These are phyloP conservation scores for Ustilaginoidea virens DNA, from an alignment of 2,329 filamentous ascomycete genomes.

Conservation along the genomic window DNA sequence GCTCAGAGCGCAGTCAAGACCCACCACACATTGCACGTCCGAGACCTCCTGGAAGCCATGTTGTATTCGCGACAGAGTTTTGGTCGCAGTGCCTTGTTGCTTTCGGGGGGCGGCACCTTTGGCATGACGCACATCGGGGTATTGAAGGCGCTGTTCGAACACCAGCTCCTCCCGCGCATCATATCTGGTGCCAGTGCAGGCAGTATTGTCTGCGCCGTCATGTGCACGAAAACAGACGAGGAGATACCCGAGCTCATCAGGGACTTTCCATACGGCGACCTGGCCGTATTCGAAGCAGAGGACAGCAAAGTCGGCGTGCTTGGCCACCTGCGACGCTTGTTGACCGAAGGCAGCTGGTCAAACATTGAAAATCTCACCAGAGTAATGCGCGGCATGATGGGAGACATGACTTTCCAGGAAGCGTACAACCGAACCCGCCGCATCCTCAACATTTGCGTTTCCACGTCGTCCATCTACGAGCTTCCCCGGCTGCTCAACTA, in stretches of 20 bases:
- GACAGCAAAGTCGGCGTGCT: slow-evolving; percentile 44
- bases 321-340: slow-evolving; percentile 52
- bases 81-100: slow-evolving; percentile 65
- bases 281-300: slow-evolving; percentile 61
- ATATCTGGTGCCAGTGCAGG: slow-evolving; percentile 80
- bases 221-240: slow-evolving; percentile 64
- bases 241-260: slow-evolving; percentile 57
- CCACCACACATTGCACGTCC: slow-evolving; percentile 40
- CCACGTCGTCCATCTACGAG: slow-evolving; percentile 74
- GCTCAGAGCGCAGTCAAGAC: slow-evolving; percentile 36
- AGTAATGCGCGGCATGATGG: slow-evolving; percentile 68
- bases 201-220: slow-evolving; percentile 68
- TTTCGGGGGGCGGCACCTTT: slow-evolving; percentile 79
- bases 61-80: slow-evolving; percentile 63
- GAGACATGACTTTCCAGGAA: slow-evolving; percentile 88
- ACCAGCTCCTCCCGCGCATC: slow-evolving; percentile 63
- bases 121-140: slow-evolving; percentile 90
- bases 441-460: slow-evolving; percentile 89
- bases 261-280: slow-evolving; percentile 62
- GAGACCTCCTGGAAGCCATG: slow-evolving; percentile 49
- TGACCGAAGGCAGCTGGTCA: slow-evolving; percentile 73
- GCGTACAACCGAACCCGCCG: slow-evolving; percentile 87
- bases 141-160: slow-evolving; percentile 63
- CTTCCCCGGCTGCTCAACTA: slow-evolving; percentile 81
- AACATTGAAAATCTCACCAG: slow-evolving; percentile 69